Evolutionary conservation across 352 stramenopile genomes (phyloP), one percentile per base, ranked within the genome.

Genomic region (Pythium guiyangense): DNA sequence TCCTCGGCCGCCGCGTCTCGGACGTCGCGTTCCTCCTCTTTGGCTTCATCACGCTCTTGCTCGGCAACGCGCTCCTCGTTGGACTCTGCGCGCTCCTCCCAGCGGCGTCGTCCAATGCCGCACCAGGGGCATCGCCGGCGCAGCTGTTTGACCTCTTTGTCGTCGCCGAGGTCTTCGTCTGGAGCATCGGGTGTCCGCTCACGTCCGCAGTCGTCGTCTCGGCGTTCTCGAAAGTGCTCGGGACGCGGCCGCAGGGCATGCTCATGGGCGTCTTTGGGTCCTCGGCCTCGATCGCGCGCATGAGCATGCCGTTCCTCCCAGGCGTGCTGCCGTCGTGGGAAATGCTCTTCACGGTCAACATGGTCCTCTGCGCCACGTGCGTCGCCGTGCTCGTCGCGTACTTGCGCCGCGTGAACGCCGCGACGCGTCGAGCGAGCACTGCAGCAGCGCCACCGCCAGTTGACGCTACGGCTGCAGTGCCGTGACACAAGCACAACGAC

Each of bases 231-330:
- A 86, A 85, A 54, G 62, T 80, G 5, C 69, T 88, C 0, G 75
- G 78, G 6, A 72, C 70, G 8, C 56, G 68, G 17, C 73, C 69
- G 8, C 78, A 88, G 59, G 78, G 78, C 0, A 51, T 70, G 17
- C 52, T 82, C 27, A 86, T 86, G 78, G 76, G 78, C 1, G 22
- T 89, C n/a, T 82, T 88, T 20, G 79, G 79, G 6, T 74, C 79
- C 12, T 72, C 71, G 0, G 79, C 73, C 1, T 89, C 79, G 0
- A 55, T 89, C 34, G 61, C 79, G 18, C 69, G 79, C 11, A 87
- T 84, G 61, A 25, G 85, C 12, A 54, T 89, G 51, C 74, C 79
- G 20, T 75, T 90, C 26, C 55, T 89, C 6, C 76, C 79, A 2
- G 77, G 73, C 29, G 6, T 79, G 3, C n/a, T 88, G 18, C 50